phyloP scores from a whole-genome alignment of 2,329 filamentous ascomycete genomes.

The Endothia cerciana region DNA sequence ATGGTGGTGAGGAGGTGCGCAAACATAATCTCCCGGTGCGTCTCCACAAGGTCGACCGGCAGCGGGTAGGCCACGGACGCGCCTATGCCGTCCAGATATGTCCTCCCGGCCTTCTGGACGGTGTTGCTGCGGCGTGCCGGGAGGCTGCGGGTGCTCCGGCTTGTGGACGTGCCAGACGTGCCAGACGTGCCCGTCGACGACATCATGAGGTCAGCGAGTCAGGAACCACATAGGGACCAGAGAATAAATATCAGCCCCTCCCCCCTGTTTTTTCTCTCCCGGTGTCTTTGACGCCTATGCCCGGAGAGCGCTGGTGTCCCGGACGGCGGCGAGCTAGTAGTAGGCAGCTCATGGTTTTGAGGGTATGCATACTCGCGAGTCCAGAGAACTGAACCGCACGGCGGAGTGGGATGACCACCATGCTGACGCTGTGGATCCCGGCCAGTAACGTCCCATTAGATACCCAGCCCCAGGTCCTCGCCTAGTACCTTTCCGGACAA shows the following conservation, averaged over 20 bases:
- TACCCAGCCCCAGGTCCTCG: background rate
- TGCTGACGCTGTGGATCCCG: background rate
- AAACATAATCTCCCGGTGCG: slow-evolving; percentile 65
- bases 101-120: background rate
- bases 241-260: too few relatives aligned
- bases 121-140: background rate
- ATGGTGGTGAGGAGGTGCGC: slow-evolving; percentile 60
- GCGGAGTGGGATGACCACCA: background rate
- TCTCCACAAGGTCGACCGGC: slow-evolving; percentile 65
- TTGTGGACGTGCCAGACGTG: background rate
- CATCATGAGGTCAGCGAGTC: background rate
- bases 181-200: background rate
- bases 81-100: background rate
- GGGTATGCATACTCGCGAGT: too few relatives aligned
- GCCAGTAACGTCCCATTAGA: background rate
- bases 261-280: too few relatives aligned
- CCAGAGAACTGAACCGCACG: too few relatives aligned
- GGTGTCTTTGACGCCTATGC: too few relatives aligned
- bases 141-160: background rate
- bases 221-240: too few relatives aligned
- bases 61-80: slow-evolving; percentile 58
- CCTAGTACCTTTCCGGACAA: slow-evolving; percentile 2
- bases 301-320: too few relatives aligned
- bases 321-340: too few relatives aligned
- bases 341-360: too few relatives aligned